Percentiles rank a stretch among this genome's conserved stretches.
phyloP scores from a whole-genome alignment of 2,329 filamentous ascomycete genomes.

The Penicillium sp. region DNA sequence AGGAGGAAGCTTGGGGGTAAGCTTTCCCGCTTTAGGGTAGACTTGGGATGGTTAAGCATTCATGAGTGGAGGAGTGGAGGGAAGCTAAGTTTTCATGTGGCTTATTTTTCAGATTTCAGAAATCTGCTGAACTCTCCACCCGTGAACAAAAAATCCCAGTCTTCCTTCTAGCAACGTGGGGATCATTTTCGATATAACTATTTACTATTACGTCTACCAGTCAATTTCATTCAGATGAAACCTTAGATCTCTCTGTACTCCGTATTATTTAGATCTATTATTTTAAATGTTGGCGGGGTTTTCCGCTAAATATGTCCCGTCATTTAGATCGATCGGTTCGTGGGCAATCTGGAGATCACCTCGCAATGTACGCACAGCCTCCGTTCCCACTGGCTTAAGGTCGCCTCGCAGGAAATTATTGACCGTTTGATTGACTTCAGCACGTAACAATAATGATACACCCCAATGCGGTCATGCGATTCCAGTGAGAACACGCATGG shows the following conservation, averaged over 20 bases:
- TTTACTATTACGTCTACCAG: no score
- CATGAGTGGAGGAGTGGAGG: slow-evolving; percentile 6
- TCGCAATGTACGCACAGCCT: neutral
- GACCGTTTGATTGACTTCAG: neutral
- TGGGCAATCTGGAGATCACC: neutral
- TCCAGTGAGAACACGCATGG: neutral
- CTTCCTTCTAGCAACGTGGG: neutral
- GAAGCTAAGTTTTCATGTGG: slow-evolving; percentile 17
- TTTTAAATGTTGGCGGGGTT: neutral
- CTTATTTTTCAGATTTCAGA: slow-evolving; percentile 22
- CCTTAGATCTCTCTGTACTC: neutral
- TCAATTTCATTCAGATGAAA: neutral
- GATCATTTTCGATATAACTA: neutral
- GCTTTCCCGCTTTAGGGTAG: slow-evolving; percentile 4
- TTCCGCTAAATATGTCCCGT: neutral
- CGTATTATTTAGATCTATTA: neutral
- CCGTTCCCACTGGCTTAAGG: neutral
- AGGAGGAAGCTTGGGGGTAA: slow-evolving; percentile 2
- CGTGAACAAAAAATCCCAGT: neutral
- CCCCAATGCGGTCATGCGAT: neutral
- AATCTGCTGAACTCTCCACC: slow-evolving; percentile 11
- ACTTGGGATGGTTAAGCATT: slow-evolving; percentile 4
- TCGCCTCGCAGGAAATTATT: neutral
- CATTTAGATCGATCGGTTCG: neutral
- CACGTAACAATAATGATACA: neutral